Base-by-base conservation (phyloP, 805 yeast genomes). In the Candida ipomoeae region DNA sequence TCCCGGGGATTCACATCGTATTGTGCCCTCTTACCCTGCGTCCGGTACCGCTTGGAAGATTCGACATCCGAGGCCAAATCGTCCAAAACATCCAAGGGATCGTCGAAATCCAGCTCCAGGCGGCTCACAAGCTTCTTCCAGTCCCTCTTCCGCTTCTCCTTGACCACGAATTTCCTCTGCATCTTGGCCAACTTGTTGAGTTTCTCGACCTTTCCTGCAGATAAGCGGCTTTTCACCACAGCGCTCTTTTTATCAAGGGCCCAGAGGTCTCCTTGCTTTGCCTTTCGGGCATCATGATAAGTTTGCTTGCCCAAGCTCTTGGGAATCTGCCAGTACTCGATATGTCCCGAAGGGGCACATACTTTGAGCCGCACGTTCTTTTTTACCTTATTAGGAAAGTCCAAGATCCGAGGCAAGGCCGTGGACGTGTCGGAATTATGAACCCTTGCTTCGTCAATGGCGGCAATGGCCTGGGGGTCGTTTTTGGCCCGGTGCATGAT, bases 241-340 rank as follows among this genome's bases (percentile, higher is more conserved):
- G 63, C 66, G 32, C 67, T 61, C 60, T 73, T 73, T 56, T 66
- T 66, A 8, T 66, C 74, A 48, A 65, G 61, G 1, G 87, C 84
- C 99, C 98, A 94, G 47, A 84, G 68, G 64, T 94, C 99, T 20
- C 97, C 96, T 62, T 80, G 79, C n/a, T 67, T 67, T 0, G 89
- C 81, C 65, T 94, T 92, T 49, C 97, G 77, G 0, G 96, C 96
- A 70, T 94, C 98, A 62, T 88, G 95, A 58, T 89, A 94, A 2
- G 74, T 81, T 53, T 81, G 85, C 54, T 82, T 81, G 5, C 89
- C 87, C 48, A 80, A 75, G 17, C 95, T 83, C 63, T 84, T 87
- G 0, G 97, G 85, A 2, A 94, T 79, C 14, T 84, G 84, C 96
- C 97, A 90, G 52, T 84, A 82, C 67, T 92, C 97, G 40, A 92